These are phyloP conservation scores for Grifola frondosa DNA, from an alignment of 1,284 basidiomycete genomes.

Conservation along the genomic window DNA sequence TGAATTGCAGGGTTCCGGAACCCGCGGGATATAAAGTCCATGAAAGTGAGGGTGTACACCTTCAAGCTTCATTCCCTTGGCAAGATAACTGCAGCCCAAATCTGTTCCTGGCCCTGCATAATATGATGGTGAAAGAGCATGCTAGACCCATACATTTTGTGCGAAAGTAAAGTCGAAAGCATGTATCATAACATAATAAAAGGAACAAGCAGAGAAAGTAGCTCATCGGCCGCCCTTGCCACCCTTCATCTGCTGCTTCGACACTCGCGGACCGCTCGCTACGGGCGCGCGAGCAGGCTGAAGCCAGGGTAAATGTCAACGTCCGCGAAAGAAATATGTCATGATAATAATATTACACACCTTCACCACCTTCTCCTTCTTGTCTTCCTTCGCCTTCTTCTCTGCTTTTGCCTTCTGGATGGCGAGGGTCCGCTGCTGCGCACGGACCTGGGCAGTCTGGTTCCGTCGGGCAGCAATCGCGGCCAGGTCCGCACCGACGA, in stretches of 20 bases:
- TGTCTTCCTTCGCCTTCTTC: constrained; percentile 95
- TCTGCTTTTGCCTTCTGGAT: constrained; percentile 91
- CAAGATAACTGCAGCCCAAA: too few relatives aligned
- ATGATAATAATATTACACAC: constrained; percentile 33
- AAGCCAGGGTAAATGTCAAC: background rate
- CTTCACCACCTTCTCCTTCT: constrained; percentile 77
- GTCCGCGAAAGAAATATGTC: background rate
- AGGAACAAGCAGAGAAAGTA: constrained; percentile 15
- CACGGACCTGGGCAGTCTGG: constrained; percentile 86
- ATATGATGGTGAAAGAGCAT: constrained; percentile 21
- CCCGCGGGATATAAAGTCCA: too few relatives aligned
- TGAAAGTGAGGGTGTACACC: too few relatives aligned
- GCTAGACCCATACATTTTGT: constrained; percentile 33
- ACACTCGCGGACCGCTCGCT: constrained; percentile 76
- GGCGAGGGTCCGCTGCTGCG: constrained; percentile 79
- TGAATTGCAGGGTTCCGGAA: too few relatives aligned
- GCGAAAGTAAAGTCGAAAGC: constrained; percentile 23
- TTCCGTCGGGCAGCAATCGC: constrained; percentile 90
- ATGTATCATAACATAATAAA: constrained; percentile 24
- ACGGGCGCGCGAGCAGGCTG: constrained; percentile 42
- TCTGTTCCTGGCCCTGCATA: too few relatives aligned
- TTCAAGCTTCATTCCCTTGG: too few relatives aligned
- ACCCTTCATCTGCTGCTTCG: constrained; percentile 96
- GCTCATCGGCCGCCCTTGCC: constrained; percentile 69
- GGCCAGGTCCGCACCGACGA: constrained; percentile 94